phyloP scores from a whole-genome alignment of 2,329 filamentous ascomycete genomes.

The Penicillium paneum region DNA sequence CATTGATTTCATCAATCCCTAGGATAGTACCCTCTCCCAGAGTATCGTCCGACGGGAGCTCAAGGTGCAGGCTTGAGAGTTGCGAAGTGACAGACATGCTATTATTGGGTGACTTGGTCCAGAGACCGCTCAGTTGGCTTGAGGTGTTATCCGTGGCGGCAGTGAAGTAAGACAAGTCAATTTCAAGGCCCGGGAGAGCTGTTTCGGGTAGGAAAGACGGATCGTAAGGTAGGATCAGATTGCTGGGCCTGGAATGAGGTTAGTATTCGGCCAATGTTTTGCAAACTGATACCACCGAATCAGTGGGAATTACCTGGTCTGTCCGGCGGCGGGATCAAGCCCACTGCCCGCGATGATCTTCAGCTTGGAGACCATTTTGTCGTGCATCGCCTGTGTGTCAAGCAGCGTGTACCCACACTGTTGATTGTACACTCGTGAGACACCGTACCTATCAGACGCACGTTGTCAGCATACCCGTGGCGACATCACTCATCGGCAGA shows the following conservation, averaged over 20 bases:
- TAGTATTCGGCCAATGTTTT: slow-evolving; percentile 45
- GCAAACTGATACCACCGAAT: too few relatives aligned
- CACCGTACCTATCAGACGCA: slow-evolving; percentile 58
- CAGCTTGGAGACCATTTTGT: slow-evolving; percentile 68
- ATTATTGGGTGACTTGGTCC: slow-evolving; percentile 33
- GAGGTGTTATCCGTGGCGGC: slow-evolving; percentile 32
- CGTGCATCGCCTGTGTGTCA: slow-evolving; percentile 72
- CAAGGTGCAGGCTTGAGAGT: slow-evolving; percentile 37
- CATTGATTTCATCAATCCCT: slow-evolving; percentile 41
- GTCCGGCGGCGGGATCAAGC: slow-evolving; percentile 68
- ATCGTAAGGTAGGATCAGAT: slow-evolving; percentile 77
- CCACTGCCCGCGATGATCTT: slow-evolving; percentile 56
- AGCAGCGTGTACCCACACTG: slow-evolving; percentile 82
- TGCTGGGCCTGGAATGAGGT: slow-evolving; percentile 50
- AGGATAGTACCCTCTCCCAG: slow-evolving; percentile 40
- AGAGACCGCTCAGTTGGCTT: slow-evolving; percentile 34
- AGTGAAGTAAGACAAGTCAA: slow-evolving; percentile 46
- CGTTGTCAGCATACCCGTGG: background rate
- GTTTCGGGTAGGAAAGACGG: slow-evolving; percentile 72
- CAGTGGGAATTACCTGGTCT: slow-evolving; percentile 61
- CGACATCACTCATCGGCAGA: background rate
- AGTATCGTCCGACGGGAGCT: slow-evolving; percentile 50
- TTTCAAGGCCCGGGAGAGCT: slow-evolving; percentile 57
- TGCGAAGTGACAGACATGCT: slow-evolving; percentile 30
- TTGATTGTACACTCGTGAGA: slow-evolving; percentile 79